These are phyloP conservation scores for Ophiostoma montium DNA, from an alignment of 2,329 filamentous ascomycete species.

Conservation along the genomic window DNA sequence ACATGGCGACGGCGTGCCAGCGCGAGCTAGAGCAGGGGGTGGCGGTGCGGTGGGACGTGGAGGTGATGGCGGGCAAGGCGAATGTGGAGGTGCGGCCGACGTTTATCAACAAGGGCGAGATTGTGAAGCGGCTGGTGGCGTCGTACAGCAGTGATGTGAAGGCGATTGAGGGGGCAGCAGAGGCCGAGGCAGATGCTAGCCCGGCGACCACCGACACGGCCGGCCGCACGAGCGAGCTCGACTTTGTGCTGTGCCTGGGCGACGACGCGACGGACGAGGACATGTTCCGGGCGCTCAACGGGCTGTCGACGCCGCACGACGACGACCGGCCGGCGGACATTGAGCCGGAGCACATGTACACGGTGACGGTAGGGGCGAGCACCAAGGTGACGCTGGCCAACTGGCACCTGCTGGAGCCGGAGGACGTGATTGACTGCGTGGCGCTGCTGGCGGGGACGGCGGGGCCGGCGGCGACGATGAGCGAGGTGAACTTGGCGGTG, in stretches of 20 bases:
- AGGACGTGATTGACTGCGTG: conserved; percentile 65
- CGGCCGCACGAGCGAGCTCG: conserved; percentile 43
- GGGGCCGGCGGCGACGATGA: conserved; percentile 20
- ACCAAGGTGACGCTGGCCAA: conserved; percentile 82
- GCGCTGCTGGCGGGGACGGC: conserved; percentile 39
- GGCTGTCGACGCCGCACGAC: conserved; percentile 26
- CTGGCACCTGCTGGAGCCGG: conserved; percentile 80
- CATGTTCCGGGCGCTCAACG: conserved; percentile 74
- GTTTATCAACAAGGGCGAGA: conserved; percentile 97
- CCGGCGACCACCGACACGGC: conserved; percentile 10
- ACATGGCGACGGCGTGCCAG: conserved; percentile 69
- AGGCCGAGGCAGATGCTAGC: too few species aligned
- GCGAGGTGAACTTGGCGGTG: conserved; percentile 42
- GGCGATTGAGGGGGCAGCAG: not conserved
- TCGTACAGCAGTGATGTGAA: conserved; percentile 44
- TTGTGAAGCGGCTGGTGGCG: conserved; percentile 67
- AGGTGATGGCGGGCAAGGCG: conserved; percentile 94
- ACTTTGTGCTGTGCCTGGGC: conserved; percentile 81
- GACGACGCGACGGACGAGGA: conserved; percentile 98
- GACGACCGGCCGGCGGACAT: conserved; percentile 33
- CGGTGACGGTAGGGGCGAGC: conserved; percentile 81
- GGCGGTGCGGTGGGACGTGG: conserved; percentile 70
- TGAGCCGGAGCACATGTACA: conserved; percentile 59
- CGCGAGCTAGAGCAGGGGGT: conserved; percentile 68
- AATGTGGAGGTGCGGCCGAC: conserved; percentile 94